Conservation (phyloP, 2,329 filamentous ascomycete genomes). For the Pseudogymnoascus sp. region DNA sequence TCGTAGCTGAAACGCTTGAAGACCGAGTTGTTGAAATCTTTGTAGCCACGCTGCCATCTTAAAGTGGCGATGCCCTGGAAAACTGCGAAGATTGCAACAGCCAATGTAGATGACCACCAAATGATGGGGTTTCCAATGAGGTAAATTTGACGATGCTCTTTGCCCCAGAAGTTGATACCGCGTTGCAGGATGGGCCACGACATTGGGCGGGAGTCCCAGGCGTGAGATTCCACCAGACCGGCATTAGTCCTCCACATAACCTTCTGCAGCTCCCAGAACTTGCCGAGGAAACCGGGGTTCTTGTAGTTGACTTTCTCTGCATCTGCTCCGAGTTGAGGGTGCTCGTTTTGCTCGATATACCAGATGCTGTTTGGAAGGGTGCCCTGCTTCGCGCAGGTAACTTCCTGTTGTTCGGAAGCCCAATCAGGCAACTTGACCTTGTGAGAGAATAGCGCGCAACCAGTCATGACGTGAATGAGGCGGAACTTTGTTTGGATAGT, state of each 20-base stretch:
- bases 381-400: constrained; percentile 89
- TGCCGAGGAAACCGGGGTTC: constrained; percentile 89
- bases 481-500: constrained; percentile 97
- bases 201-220: constrained; percentile 91
- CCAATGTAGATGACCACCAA: constrained; percentile 82
- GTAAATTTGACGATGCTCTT: constrained; percentile 89
- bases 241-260: constrained; percentile 99
- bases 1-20: constrained; percentile 99
- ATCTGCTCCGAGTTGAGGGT: constrained; percentile 63
- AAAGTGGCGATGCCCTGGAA: constrained; percentile 86
- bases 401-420: constrained; percentile 97
- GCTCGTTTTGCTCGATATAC: constrained; percentile 89
- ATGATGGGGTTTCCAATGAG: constrained; percentile 90
- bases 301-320: constrained; percentile 95
- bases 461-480: constrained; percentile 92
- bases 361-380: constrained; percentile 94
- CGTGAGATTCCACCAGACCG: constrained; percentile 89
- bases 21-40: constrained; percentile 70
- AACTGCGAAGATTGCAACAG: constrained; percentile 65
- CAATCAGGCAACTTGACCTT: constrained; percentile 98
- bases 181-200: constrained; percentile 89
- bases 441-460: constrained; percentile 93
- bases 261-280: constrained; percentile 94
- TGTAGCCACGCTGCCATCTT: constrained; percentile 88
- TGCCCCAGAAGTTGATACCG: constrained; percentile 99